Conservation (phyloP, 176 grass and related monocot genomes). For the Poa annua region DNA sequence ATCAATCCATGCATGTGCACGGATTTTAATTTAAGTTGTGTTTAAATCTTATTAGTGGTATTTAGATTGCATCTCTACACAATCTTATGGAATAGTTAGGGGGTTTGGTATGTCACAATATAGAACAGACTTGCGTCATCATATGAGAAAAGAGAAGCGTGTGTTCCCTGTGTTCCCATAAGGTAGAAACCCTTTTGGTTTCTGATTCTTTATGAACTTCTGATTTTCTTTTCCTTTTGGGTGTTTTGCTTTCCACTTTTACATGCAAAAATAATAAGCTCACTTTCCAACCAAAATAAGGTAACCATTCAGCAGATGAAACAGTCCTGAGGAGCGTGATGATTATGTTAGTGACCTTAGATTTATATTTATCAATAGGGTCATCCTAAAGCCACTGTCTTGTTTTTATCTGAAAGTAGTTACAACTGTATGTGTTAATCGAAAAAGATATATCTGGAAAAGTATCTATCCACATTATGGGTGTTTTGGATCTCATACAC, state of each 20-base stretch:
- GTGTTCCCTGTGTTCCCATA: neutral
- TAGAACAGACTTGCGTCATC: neutral
- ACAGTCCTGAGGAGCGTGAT: neutral
- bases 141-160: neutral
- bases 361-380: neutral
- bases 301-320: neutral
- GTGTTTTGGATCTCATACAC: conserved; percentile 9
- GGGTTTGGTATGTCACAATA: neutral
- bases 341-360: neutral
- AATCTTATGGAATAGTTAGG: neutral
- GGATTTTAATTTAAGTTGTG: neutral
- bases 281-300: neutral
- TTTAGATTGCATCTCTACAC: neutral
- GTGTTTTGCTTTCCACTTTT: neutral
- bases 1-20: neutral
- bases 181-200: neutral
- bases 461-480: neutral
- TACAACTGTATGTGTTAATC: neutral
- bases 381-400: conserved; percentile 3
- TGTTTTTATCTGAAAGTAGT: neutral
- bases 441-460: conserved; percentile 7
- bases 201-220: neutral
- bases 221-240: conserved; percentile 4
- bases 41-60: neutral
- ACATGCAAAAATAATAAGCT: neutral